Base-by-base conservation (phyloP, 2,329 filamentous ascomycete species). In the Sclerotiophoma versabilis region DNA sequence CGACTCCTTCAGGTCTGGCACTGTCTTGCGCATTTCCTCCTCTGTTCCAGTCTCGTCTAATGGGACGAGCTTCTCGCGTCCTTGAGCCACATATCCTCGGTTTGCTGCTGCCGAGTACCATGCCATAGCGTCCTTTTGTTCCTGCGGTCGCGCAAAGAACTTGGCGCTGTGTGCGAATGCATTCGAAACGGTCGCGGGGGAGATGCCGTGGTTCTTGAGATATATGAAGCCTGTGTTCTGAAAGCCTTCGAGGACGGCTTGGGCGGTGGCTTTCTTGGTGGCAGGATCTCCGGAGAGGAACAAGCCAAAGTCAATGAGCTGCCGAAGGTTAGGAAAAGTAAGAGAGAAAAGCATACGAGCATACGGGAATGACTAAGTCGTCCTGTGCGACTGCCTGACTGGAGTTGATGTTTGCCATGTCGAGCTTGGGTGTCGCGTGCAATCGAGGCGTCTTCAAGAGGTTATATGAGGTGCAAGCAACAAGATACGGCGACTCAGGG, bases 191-290 rank as follows among this genome's bases (percentile, higher is more conserved):
- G 82, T 81, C 8, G 83, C 77, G 3, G 83, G 67, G 0, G 86
- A 76, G 56, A 96, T 88, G 33, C 89, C 84, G 62, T 93, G 87
- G 74, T 93, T 90, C 65, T 87, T 87, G 32, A 96, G 84, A 76
- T 96, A 96, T 60, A 97, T 84, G 80, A 97, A 96, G 52, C 93
- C 93, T 2, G 92, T 90, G 1, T 84, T 88, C 66, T 92, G 89
- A 79, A 97, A 96, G 34, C 91, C 92, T 47, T 86, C 71, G 11
- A 93, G 86, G 63, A 96, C 87, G 33, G 88, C 85, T 47, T 85
- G 76, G 19, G 92, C 92, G 1, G 90, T 86, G 36, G 82, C 76
- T 44, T 82, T 78, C 64, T 88, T 89, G 62, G 89, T 79, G 9
- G 80, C 66, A 0, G 83, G 77, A 17, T 82, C 81, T 27, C 89